Conservation (phyloP, 169 alveolate species). For the Perkinsus chesapeaki region DNA sequence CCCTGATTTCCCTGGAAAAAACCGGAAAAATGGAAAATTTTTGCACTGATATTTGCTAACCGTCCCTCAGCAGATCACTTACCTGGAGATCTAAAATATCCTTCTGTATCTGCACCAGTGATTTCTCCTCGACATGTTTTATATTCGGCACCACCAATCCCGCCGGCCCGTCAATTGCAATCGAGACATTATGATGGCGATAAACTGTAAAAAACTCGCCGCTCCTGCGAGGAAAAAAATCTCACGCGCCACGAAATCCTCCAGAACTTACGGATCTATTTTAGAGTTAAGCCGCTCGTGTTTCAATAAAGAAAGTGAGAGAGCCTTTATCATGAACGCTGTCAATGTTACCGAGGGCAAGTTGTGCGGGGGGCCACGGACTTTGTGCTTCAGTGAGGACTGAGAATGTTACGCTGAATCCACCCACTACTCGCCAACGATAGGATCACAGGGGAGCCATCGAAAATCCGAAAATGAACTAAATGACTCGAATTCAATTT, state of each 20-base stretch:
- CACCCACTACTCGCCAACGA: conserved; percentile 25
- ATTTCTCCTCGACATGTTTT: conserved; percentile 72
- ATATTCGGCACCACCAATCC: conserved; percentile 89
- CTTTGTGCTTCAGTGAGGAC: conserved; percentile 19
- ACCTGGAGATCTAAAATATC: conserved; percentile 66
- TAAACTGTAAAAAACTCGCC: conserved; percentile 43
- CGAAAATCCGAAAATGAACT: conserved; percentile 32
- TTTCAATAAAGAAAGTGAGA: conserved; percentile 64
- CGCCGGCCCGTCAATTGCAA: conserved; percentile 83
- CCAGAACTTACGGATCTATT: conserved; percentile 41
- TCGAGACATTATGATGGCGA: conserved; percentile 76
- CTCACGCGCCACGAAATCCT: neutral
- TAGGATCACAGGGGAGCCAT: conserved; percentile 21
- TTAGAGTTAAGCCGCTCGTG: conserved; percentile 70
- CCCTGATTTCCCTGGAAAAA: neutral
- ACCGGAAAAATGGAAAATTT: neutral
- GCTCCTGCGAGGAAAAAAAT: conserved; percentile 7
- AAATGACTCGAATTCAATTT: conserved; percentile 25
- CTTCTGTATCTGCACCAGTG: conserved; percentile 70
- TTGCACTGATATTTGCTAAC: too few relatives aligned
- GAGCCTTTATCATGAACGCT: conserved; percentile 71
- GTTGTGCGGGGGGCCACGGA: conserved; percentile 23
- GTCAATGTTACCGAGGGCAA: conserved; percentile 60
- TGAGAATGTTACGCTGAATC: conserved; percentile 15
- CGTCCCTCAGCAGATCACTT: conserved; percentile 44